phyloP scores from a whole-genome alignment of 805 yeast species.

The Candida insectalens region DNA sequence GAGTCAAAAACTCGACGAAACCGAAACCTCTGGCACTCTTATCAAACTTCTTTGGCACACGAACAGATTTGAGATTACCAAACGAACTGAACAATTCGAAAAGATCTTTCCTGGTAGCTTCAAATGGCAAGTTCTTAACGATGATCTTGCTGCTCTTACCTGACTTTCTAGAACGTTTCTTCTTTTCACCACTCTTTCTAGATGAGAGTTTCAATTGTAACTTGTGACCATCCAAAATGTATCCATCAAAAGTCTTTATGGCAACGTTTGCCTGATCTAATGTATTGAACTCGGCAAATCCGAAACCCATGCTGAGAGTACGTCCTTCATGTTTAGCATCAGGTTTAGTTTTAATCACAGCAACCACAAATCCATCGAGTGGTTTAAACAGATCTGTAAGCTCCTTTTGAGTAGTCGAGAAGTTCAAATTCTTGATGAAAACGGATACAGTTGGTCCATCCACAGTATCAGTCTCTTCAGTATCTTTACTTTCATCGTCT shows the following conservation, averaged over 20 bases:
- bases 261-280: conserved; percentile 74
- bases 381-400: conserved; percentile 56
- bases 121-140: conserved; percentile 95
- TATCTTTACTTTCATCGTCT: conserved; percentile 12
- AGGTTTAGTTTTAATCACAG: conserved; percentile 79
- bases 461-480: conserved; percentile 18
- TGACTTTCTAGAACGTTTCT: conserved; percentile 22
- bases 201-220: conserved; percentile 84
- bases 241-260: conserved; percentile 61
- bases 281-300: conserved; percentile 84
- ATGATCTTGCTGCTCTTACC: conserved; percentile 65
- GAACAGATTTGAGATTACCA: conserved; percentile 88
- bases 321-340: conserved; percentile 65
- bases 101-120: conserved; percentile 88
- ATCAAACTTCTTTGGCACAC: conserved; percentile 95
- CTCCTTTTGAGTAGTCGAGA: conserved; percentile 55
- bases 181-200: conserved; percentile 30
- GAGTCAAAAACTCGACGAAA: conserved; percentile 80
- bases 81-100: conserved; percentile 87
- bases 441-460: conserved; percentile 78
- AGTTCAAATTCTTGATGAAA: conserved; percentile 87
- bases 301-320: conserved; percentile 92
- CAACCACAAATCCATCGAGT: conserved; percentile 71
- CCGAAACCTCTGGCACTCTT: conserved; percentile 96
- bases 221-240: conserved; percentile 79